Evolutionary conservation across 2,329 filamentous ascomycete species (phyloP), one percentile per base, ranked within the genome.

Genomic region (Penicillium psychrosexuale): DNA sequence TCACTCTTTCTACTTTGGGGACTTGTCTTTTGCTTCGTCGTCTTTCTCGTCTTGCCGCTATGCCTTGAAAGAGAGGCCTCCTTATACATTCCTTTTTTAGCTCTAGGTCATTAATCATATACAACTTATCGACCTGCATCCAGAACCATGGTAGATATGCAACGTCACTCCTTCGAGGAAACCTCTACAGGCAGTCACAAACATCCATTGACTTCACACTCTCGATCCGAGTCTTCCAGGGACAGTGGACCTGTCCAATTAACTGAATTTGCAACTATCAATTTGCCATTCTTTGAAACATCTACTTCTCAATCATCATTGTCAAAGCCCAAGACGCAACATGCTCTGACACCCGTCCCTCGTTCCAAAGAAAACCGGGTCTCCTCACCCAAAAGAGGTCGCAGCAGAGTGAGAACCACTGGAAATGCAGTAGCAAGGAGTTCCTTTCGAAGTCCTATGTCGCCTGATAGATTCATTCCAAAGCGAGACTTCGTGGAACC

Each of bases 391-490:
- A 43, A 60, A 13, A 61, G 61, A 59, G 53, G 59, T 8, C 58
- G 60, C 6, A 38, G 28, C 17, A 61, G 45, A 51, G 30, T 39
- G 12, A 70, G 61, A 59, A 56, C 47, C 34, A 53, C 53, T 50
- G 38, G 53, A 17, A 56, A 52, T 48, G 15, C 50, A 37, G 56
- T 44, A 43, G 34, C 57, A 47, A 50, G 55, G 33, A 55, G 51
- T 22, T 40, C 47, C 2, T 61, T 61, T 34, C 63, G 44, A 33
- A 60, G 60, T 15, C 67, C 69, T 13, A 54, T 57, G 12, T 77
- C 75, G 11, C 79, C 79, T 22, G 85, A 88, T 68, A 78, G 85
- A 28, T 88, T 86, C 65, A 79, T 87, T 42, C 77, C 81, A 31
- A 65, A 65, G 49, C 75, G 80, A 45, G 74, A 75, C 46, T 73